These are phyloP conservation scores for Suillus bovinus DNA, from an alignment of 768 basidiomycete species.

Conservation along the genomic window DNA sequence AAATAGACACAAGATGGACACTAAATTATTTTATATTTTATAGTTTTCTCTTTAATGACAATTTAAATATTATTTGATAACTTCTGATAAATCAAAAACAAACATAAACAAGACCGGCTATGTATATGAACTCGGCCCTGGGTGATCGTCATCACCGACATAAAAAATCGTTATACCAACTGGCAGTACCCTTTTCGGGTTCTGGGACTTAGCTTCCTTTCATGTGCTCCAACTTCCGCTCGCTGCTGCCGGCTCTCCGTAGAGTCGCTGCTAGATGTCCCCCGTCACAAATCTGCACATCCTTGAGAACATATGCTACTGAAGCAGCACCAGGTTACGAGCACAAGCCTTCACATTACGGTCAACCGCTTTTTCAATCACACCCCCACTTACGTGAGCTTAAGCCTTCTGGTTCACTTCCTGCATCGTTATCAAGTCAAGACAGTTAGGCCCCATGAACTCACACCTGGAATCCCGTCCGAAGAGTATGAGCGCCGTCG, in stretches of 20 bases:
- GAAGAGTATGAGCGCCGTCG: conserved; percentile 79
- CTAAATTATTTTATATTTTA: too few species aligned
- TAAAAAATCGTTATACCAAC: too few species aligned
- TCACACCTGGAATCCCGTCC: conserved; percentile 79
- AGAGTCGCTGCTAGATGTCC: conserved; percentile 3
- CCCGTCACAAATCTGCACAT: not conserved
- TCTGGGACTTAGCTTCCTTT: conserved; percentile 2
- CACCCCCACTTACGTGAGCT: conserved; percentile 79
- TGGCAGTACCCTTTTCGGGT: too few species aligned
- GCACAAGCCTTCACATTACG: conserved; percentile 72
- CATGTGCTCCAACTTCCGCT: conserved; percentile 26
- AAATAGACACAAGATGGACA: too few species aligned
- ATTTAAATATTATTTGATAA: too few species aligned
- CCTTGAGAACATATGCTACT: conserved; percentile 35
- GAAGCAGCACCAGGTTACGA: conserved; percentile 25
- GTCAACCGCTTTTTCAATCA: conserved; percentile 75
- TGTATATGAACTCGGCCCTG: too few species aligned
- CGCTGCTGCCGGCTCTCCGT: conserved; percentile 12
- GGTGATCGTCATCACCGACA: too few species aligned
- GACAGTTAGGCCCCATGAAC: conserved; percentile 59
- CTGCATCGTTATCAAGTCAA: conserved; percentile 8
- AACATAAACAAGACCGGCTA: too few species aligned
- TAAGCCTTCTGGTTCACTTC: conserved; percentile 2
- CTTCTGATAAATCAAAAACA: not conserved
- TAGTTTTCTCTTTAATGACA: too few species aligned